Conservation (phyloP, 2,329 filamentous ascomycete genomes). For the Akanthomyces dipterigenus region DNA sequence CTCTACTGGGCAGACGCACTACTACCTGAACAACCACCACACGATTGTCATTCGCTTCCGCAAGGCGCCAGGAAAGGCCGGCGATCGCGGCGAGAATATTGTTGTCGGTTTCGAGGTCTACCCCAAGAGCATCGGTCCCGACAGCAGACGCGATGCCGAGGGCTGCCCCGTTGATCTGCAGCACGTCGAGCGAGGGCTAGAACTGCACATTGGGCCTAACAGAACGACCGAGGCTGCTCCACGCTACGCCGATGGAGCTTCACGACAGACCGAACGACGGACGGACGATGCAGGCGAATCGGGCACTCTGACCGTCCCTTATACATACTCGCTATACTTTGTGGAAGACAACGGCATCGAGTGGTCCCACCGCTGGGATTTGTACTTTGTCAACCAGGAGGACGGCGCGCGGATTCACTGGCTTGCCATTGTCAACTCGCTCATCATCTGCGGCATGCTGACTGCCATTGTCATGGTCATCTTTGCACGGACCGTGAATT, state of each 20-base stretch:
- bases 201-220: constrained; percentile 62
- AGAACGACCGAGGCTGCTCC: constrained; percentile 39
- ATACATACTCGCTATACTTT: constrained; percentile 87
- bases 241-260: constrained; percentile 45
- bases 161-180: constrained; percentile 65
- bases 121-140: constrained; percentile 68
- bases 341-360: constrained; percentile 73
- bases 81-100: constrained; percentile 66
- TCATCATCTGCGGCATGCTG: constrained; percentile 74
- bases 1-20: constrained; percentile 52
- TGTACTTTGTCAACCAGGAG: constrained; percentile 84
- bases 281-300: constrained; percentile 55
- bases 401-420: constrained; percentile 78
- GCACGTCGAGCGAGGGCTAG: constrained; percentile 56
- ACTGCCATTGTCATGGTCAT: constrained; percentile 78
- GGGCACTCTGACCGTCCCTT: constrained; percentile 66
- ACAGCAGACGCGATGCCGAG: constrained; percentile 49
- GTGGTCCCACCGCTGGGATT: constrained; percentile 79
- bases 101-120: constrained; percentile 89
- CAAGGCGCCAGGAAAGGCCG: constrained; percentile 60
- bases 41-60: constrained; percentile 78
- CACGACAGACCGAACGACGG: constrained; percentile 48
- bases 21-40: constrained; percentile 82
- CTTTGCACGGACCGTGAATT: constrained; percentile 67
- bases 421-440: constrained; percentile 80